phyloP scores from a whole-genome alignment of 371 early-diverging fungal genomes.

The Mortierella sp. region DNA sequence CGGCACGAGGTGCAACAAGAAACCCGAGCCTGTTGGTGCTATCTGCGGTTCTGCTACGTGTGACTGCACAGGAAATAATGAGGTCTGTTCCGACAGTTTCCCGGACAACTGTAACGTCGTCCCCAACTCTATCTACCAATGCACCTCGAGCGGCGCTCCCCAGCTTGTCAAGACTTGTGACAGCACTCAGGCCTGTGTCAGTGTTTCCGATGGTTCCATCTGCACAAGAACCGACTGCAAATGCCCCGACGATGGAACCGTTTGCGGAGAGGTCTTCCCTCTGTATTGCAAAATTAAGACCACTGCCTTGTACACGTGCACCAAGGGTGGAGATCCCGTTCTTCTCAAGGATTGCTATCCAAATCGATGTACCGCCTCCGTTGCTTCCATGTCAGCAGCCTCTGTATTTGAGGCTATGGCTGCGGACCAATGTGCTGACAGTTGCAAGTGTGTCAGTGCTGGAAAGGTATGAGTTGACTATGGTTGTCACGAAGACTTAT shows the following conservation, averaged over 20 bases:
- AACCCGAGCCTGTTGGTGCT: background rate
- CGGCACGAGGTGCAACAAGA: conserved; percentile 7
- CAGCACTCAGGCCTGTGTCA: conserved; percentile 3
- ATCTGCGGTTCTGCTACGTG: conserved; percentile 5
- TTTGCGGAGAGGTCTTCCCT: conserved; percentile 8
- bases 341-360: background rate
- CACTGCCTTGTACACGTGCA: conserved; percentile 6
- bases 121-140: conserved; percentile 8
- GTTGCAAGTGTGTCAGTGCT: too few species aligned
- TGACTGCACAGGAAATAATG: conserved; percentile 4
- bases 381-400: background rate
- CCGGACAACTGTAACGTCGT: background rate
- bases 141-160: conserved; percentile 1
- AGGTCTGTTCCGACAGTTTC: conserved; percentile 3
- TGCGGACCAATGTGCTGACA: background rate
- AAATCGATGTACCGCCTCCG: background rate
- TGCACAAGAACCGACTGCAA: conserved; percentile 3
- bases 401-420: background rate
- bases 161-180: conserved; percentile 4
- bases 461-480: too few species aligned
- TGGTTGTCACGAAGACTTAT: too few species aligned
- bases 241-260: conserved; percentile 4
- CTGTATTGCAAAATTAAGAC: conserved; percentile 2
- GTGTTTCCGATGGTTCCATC: background rate
- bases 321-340: conserved; percentile 5